These are phyloP conservation scores for Penicillium coffeae DNA, from an alignment of 495 filamentous ascomycete species.

Conservation along the genomic window DNA sequence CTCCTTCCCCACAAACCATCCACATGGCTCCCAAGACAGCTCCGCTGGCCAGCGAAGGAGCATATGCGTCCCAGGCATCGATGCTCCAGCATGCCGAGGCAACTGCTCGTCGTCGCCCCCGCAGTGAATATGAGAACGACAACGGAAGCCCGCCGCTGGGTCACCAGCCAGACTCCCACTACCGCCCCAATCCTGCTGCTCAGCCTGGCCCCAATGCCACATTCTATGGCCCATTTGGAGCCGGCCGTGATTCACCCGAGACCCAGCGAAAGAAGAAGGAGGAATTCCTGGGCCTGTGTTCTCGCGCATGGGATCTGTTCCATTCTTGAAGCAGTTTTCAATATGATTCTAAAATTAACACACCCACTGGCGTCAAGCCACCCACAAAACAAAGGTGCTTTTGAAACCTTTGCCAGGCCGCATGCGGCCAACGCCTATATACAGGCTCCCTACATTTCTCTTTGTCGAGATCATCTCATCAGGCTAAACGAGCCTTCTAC, in stretches of 20 bases:
- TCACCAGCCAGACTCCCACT: constrained; percentile 37
- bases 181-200: constrained; percentile 63
- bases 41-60: constrained; percentile 24
- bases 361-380: neutral
- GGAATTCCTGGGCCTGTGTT: constrained; percentile 84
- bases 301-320: constrained; percentile 92
- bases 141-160: constrained; percentile 49
- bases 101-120: constrained; percentile 65
- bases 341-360: neutral
- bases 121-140: constrained; percentile 88
- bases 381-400: neutral
- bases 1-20: constrained; percentile 68
- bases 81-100: constrained; percentile 32
- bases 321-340: constrained; percentile 66
- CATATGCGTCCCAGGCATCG: constrained; percentile 14
- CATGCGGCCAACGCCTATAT: neutral
- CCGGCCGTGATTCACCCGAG: constrained; percentile 76
- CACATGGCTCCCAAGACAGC: constrained; percentile 35
- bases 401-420: too few species aligned
- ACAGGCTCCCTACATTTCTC: neutral
- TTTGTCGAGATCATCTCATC: neutral
- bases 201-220: constrained; percentile 55
- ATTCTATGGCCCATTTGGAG: constrained; percentile 68
- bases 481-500: too few species aligned
- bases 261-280: constrained; percentile 87